These are phyloP conservation scores for Tricholoma saponaceum DNA, from an alignment of 768 basidiomycete species.

Conservation along the genomic window DNA sequence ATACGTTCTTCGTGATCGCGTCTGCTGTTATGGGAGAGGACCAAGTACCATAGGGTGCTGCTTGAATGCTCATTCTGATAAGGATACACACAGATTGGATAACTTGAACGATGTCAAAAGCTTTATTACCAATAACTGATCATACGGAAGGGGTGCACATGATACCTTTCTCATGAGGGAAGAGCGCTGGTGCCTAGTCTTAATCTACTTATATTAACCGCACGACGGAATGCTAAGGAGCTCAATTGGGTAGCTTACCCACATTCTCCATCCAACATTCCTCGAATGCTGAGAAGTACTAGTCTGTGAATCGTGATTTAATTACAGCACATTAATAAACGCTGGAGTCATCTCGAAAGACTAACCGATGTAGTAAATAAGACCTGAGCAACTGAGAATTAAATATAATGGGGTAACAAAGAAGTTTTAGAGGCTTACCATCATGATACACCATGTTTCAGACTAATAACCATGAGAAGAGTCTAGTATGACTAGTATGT, in stretches of 20 bases:
- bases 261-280: neutral
- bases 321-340: neutral
- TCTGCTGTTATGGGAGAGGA: constrained; percentile 53
- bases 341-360: neutral
- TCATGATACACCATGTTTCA: constrained; percentile 15
- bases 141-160: neutral
- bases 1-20: constrained; percentile 40
- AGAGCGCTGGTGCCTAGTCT: no score
- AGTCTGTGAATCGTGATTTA: constrained; percentile 14
- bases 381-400: constrained; percentile 9
- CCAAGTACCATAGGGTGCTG: constrained; percentile 63
- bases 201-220: no score
- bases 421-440: constrained; percentile 6
- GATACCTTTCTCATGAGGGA: neutral
- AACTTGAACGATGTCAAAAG: neutral
- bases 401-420: neutral
- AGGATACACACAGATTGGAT: neutral
- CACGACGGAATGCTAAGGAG: neutral
- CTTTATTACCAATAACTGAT: no score
- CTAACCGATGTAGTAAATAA: constrained; percentile 24
- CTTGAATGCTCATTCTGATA: constrained; percentile 8
- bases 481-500: no score
- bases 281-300: constrained; percentile 21
- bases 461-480: no score
- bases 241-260: neutral